Base-by-base conservation (phyloP, 306 rosid species). In the Pueraria montana region DNA sequence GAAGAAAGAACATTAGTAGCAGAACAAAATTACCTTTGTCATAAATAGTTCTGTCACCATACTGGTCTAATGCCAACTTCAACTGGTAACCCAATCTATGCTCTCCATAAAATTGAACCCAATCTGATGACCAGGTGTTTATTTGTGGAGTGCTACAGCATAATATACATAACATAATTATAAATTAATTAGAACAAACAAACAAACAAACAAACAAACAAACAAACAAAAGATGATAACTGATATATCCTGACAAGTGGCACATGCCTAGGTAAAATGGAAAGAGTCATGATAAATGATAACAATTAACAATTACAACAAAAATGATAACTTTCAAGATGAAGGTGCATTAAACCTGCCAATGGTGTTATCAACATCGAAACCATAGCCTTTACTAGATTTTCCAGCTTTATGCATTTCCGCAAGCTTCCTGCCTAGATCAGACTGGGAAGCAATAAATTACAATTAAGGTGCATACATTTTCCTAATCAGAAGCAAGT, bases 321-420 rank as follows among this genome's bases (percentile, higher is more conserved):
- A 46, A 7, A 76, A 73, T 16, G 69, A 49, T 8, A n/a, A 58
- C 27, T 72, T 77, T 80, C 43, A 82, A 18, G 43, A 76, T 27
- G 66, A 63, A 34, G 45, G 78, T 10, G 53, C 38, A 55, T 27
- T 16, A 43, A 77, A 95, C 98, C 98, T 93, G 87, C 99, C 98
- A 85, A 93, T 94, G 75, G 99, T 95, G 81, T 95, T 95, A 76
- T 93, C 82, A 50, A 92, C 92, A 38, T 93, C 88, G 69, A 95
- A 95, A 80, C 99, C 99, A 85, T 81, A 95, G 38, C 98, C 98
- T 72, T 92, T 92, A 23, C 85, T 86, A 18, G 96, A 92, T 87
- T 89, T 91, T 88, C 97, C 97, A 69, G 91, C 89, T 85, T 87
- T 95, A 79, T 95, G 99, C 99, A 95, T 93, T 86, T 93, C 98